Percentiles rank a stretch among this genome's conserved stretches.
Conservation (phyloP, 768 basidiomycete species). For the Tricholoma furcatifolium region DNA sequence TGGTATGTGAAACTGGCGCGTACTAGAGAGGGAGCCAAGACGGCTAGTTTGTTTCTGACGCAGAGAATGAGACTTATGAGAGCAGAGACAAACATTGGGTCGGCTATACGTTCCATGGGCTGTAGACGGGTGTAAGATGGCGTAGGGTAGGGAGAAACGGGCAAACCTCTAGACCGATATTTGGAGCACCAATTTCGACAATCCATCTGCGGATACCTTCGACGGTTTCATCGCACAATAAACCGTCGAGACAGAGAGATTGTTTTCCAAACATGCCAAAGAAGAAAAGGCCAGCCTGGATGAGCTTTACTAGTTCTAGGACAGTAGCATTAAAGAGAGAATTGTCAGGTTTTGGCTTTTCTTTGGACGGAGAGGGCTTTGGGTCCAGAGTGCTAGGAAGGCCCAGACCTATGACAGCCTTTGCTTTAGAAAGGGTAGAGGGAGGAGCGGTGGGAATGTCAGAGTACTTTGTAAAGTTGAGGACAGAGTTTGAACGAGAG, state of each 20-base stretch:
- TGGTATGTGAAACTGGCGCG: constrained; percentile 6
- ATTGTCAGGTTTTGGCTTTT: constrained; percentile 29
- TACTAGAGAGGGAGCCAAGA: constrained; percentile 47
- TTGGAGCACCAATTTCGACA: constrained; percentile 59
- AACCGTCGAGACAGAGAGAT: constrained; percentile 48
- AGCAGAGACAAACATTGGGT: constrained; percentile 69
- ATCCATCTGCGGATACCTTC: constrained; percentile 72
- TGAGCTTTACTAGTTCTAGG: constrained; percentile 71
- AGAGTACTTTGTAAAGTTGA: constrained; percentile 19
- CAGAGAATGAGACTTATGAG: constrained; percentile 69
- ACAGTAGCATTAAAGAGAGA: constrained; percentile 61
- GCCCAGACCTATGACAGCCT: constrained; percentile 15
- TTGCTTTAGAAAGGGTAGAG: constrained; percentile 16
- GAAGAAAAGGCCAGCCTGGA: constrained; percentile 69
- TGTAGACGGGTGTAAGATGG: constrained; percentile 24
- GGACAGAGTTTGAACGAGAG: constrained; percentile 18
- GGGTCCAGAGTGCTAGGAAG: constrained; percentile 13
- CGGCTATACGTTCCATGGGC: constrained; percentile 72
- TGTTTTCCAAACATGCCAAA: constrained; percentile 56
- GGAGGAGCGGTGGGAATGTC: constrained; percentile 13
- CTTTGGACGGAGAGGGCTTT: constrained; percentile 9
- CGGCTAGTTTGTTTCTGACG: constrained; percentile 67
- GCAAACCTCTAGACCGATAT: constrained; percentile 59
- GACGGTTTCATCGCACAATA: constrained; percentile 76
- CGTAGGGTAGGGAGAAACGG: background rate